Percentiles rank a stretch among this genome's conserved stretches.
These are phyloP conservation scores for Beta macrorhiza DNA, from an alignment of 179 eudicot genomes.

Conservation along the genomic window DNA sequence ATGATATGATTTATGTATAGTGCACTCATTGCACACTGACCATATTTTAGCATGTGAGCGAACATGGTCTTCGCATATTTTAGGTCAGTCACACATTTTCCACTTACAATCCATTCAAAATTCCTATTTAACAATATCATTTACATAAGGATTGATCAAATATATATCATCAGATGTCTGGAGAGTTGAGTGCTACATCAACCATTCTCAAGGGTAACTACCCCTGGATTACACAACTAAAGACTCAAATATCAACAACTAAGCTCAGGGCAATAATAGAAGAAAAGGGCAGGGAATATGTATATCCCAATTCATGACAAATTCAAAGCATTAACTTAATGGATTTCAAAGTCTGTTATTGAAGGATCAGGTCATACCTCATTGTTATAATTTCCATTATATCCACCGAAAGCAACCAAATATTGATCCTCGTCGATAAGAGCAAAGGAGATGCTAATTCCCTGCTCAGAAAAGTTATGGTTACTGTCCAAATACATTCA, in stretches of 20 bases:
- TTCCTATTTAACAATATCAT: not conserved
- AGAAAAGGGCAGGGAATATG: not conserved
- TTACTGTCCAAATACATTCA: not conserved
- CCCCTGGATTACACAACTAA: not conserved
- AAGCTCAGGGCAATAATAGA: not conserved
- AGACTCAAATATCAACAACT: not conserved
- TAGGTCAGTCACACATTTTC: not conserved
- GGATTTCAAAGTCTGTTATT: not conserved
- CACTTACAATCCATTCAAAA: not conserved
- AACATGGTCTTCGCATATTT: not conserved
- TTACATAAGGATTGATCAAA: not conserved
- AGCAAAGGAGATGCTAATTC: conserved; percentile 67
- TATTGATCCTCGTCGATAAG: conserved; percentile 53
- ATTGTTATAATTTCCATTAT: conserved; percentile 87
- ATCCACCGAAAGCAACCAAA: conserved; percentile 95
- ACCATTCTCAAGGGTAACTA: not conserved
- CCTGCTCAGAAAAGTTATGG: conserved; percentile 44
- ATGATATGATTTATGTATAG: not conserved
- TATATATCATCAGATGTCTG: conserved; percentile 2
- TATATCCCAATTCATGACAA: not conserved
- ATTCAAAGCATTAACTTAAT: not conserved
- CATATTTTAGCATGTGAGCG: not conserved
- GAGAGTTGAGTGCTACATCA: not conserved
- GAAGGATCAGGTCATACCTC: conserved; percentile 54
- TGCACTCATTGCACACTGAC: not conserved